Evolutionary conservation across 148 eudicot genomes (phyloP), one percentile per base, ranked within the genome.

Genomic region (Chenopodium berlandieri): DNA sequence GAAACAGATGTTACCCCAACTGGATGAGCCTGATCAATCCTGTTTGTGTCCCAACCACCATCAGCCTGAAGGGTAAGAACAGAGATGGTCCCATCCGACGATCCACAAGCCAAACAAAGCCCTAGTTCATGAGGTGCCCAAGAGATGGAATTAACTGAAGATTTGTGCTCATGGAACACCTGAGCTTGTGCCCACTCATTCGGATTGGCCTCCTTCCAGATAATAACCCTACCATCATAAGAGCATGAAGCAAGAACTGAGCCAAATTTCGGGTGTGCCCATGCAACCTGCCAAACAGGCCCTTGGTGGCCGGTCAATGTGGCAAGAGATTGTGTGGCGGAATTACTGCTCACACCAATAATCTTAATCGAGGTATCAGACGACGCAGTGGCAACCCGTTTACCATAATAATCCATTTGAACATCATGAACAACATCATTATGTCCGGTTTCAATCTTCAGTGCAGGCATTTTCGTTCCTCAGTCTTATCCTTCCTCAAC

Each of bases 51-150:
- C 98, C 98, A 94, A 79, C 95, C 89, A 81, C 95, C 98, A 68
- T 91, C 95, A 44, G 95, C 64, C 32, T 90, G 90, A 83, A 89
- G 91, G 75, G 93, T 91, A 77, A 86, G 85, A 66, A 92, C 91
- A 9, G 93, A 92, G 80, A 94, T 93, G 76, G 88, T 91, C 52
- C 98, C 98, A 85, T 93, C 98, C 2, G 98, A 93, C 17, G 98
- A 93, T 75, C 95, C 98, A 78, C 95, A 91, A 68, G 98, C 98
- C 85, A 94, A 84, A 88, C 94, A 91, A 65, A 94, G 90, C 22
- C 98, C 98, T 23, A 94, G 76, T 80, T 93, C 98, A 78, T 94
- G 95, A 34, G 98, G 98, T 3, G 98, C 95, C 97, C 97, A 94
- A 1, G 92, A 88, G 81, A 94, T 93, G 52, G 98, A 91, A 81